These are phyloP conservation scores for Medicago arabica DNA, from an alignment of 306 rosid species.

Conservation along the genomic window DNA sequence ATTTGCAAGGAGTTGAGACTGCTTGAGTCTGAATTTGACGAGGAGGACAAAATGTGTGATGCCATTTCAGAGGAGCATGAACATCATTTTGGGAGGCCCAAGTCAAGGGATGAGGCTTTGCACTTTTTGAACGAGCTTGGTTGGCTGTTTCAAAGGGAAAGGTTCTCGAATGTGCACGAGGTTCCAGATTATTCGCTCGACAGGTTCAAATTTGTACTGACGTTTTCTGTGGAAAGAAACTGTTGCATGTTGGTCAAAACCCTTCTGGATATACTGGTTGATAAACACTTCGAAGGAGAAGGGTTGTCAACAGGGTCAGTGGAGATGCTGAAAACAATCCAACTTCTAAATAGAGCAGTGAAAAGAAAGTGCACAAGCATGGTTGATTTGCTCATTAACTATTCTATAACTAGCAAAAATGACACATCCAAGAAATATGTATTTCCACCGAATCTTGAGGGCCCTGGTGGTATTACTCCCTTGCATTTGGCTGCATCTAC, in stretches of 20 bases:
- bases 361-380: conserved; percentile 71
- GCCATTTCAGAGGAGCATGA: conserved; percentile 59
- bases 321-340: conserved; percentile 73
- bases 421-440: conserved; percentile 55
- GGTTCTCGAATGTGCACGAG: conserved; percentile 48
- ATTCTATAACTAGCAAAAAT: conserved; percentile 49
- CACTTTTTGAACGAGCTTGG: conserved; percentile 91
- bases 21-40: conserved; percentile 74
- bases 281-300: conserved; percentile 56
- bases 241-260: conserved; percentile 70
- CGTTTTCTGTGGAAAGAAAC: conserved; percentile 81
- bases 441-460: conserved; percentile 79
- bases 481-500: conserved; percentile 92
- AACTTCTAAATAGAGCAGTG: conserved; percentile 82
- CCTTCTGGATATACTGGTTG: conserved; percentile 71
- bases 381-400: conserved; percentile 76
- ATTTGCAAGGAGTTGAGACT: conserved; percentile 76
- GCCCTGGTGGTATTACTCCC: conserved; percentile 85
- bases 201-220: conserved; percentile 77
- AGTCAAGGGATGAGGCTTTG: conserved; percentile 73
- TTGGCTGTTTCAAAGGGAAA: conserved; percentile 85
- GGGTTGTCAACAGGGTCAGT: conserved; percentile 57
- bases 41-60: conserved; percentile 50
- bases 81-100: conserved; percentile 55
- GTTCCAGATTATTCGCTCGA: conserved; percentile 60